Conservation (phyloP, 2,329 filamentous ascomycete genomes). For the Verticillium isaacii region DNA sequence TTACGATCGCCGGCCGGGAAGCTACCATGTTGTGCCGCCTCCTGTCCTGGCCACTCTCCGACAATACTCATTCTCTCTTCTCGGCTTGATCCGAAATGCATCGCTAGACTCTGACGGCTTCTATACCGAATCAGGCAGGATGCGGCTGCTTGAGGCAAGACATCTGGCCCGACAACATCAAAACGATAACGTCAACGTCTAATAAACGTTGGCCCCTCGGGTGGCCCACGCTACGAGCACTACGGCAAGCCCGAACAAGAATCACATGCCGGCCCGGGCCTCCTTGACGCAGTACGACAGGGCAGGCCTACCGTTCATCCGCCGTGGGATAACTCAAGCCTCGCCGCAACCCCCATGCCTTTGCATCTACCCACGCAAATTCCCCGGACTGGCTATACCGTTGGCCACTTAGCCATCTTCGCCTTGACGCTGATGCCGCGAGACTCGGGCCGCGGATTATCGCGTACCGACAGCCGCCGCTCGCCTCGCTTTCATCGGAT, state of each 20-base stretch:
- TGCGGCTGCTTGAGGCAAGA: not conserved
- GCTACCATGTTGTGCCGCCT: not conserved
- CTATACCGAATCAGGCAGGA: not conserved
- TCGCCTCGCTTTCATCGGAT: not conserved
- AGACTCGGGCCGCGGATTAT: not conserved
- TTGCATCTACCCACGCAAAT: constrained; percentile 1
- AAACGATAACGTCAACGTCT: not conserved
- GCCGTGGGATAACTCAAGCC: not conserved
- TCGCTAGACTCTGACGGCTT: not conserved
- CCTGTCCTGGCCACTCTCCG: not conserved
- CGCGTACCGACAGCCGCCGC: not conserved
- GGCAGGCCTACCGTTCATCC: not conserved
- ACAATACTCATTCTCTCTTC: not conserved
- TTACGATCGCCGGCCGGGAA: not conserved
- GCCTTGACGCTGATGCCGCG: not conserved
- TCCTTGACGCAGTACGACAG: not conserved
- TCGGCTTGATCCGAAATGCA: not conserved
- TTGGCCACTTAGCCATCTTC: not conserved
- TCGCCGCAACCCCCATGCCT: not conserved
- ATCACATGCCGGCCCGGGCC: not conserved
- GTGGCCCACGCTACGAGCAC: not conserved
- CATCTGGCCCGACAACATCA: not conserved
- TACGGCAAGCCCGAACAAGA: not conserved
- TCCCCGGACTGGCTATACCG: not conserved
- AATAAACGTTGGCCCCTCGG: not conserved